Conservation (phyloP, 208 protist species). For the Phytomonas sp. region DNA sequence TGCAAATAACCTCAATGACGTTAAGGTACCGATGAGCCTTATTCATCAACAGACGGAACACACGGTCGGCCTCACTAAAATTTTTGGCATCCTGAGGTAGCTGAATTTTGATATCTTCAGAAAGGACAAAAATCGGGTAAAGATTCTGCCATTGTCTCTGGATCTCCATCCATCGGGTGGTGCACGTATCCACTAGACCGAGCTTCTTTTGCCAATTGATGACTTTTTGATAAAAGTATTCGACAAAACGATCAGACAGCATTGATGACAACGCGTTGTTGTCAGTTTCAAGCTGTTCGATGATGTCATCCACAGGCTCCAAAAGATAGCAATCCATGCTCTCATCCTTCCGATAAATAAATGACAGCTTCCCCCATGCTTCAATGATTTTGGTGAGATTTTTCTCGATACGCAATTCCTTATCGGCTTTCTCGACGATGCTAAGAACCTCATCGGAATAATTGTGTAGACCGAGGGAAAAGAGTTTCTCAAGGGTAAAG, state of each 20-base stretch:
- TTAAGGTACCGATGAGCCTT: slow-evolving; percentile 88
- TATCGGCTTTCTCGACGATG: slow-evolving; percentile 96
- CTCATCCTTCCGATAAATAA: slow-evolving; percentile 87
- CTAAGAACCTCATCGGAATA: slow-evolving; percentile 94
- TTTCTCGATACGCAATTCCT: slow-evolving; percentile 96
- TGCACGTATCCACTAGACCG: slow-evolving; percentile 93
- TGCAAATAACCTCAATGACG: slow-evolving; percentile 88
- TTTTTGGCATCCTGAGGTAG: slow-evolving; percentile 94
- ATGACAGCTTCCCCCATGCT: slow-evolving; percentile 91
- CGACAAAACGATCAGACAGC: slow-evolving; percentile 93
- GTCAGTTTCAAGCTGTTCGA: slow-evolving; percentile 94
- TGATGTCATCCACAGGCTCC: slow-evolving; percentile 89
- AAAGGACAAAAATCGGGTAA: slow-evolving; percentile 97
- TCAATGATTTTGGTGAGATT: slow-evolving; percentile 93
- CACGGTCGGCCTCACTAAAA: slow-evolving; percentile 87
- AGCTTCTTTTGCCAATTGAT: slow-evolving; percentile 95
- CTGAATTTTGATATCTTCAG: slow-evolving; percentile 95
- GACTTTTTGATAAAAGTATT: slow-evolving; percentile 94
- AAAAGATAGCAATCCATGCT: slow-evolving; percentile 87
- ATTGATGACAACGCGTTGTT: slow-evolving; percentile 94
- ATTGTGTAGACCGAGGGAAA: slow-evolving; percentile 94
- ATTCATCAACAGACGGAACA: slow-evolving; percentile 89
- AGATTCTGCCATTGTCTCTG: slow-evolving; percentile 97
- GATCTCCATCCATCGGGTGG: slow-evolving; percentile 93
- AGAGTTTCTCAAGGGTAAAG: slow-evolving; percentile 94